Conservation (phyloP, 345 rosid species). For the Syzygium aromaticum region DNA sequence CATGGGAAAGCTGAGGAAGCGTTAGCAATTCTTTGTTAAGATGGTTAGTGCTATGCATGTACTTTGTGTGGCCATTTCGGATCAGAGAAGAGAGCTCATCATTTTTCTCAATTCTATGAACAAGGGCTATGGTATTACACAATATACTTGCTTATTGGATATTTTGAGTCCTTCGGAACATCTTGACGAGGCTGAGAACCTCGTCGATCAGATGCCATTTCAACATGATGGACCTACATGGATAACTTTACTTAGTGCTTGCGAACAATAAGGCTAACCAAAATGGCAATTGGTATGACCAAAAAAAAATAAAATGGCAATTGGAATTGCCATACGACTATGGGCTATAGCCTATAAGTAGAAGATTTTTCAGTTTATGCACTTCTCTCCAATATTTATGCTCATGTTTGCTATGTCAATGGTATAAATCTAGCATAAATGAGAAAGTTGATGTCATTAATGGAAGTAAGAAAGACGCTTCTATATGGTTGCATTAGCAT, state of each 20-base stretch:
- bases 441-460: neutral
- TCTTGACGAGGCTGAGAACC: neutral
- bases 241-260: neutral
- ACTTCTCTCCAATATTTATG: neutral
- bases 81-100: neutral
- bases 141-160: neutral
- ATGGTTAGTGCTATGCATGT: neutral
- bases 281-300: neutral
- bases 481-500: neutral
- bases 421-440: neutral
- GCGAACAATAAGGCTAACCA: neutral
- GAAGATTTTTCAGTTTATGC: neutral
- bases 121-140: neutral
- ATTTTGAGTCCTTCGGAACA: neutral
- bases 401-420: neutral
- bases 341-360: accelerated
- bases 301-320: neutral
- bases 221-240: neutral
- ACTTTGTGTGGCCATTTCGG: neutral
- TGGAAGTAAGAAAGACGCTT: neutral
- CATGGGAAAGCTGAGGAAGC: neutral
- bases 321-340: neutral
- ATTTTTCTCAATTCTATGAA: neutral
- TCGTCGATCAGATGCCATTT: neutral
- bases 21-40: neutral